Conservation (phyloP, 2,329 filamentous ascomycete genomes). For the Claviceps paspali region DNA sequence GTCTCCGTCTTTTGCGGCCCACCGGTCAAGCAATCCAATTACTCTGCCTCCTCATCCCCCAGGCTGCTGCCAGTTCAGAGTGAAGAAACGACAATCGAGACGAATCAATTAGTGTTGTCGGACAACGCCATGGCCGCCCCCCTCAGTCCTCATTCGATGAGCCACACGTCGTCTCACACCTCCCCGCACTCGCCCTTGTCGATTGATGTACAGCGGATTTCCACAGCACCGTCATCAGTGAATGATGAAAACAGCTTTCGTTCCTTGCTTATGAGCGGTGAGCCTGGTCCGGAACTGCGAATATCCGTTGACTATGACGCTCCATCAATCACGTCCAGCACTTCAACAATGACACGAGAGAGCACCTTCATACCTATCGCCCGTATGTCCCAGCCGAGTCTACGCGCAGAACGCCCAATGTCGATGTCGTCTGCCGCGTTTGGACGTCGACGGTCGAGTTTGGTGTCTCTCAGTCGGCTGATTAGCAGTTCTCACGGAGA, state of each 20-base stretch:
- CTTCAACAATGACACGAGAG: conserved; percentile 61
- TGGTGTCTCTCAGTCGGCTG: conserved; percentile 61
- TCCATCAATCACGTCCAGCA: conserved; percentile 58
- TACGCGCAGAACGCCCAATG: conserved; percentile 42
- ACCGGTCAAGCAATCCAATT: conserved; percentile 20
- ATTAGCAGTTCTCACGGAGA: conserved; percentile 63
- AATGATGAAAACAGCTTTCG: conserved; percentile 57
- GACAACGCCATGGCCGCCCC: conserved; percentile 30
- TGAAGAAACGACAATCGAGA: conserved; percentile 36
- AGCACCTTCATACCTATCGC: conserved; percentile 34
- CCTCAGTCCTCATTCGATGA: conserved; percentile 50
- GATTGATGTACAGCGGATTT: conserved; percentile 57
- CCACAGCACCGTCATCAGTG: conserved; percentile 60
- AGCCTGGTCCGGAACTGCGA: conserved; percentile 56
- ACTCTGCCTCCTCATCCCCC: conserved; percentile 30
- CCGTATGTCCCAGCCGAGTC: conserved; percentile 31
- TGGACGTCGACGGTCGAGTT: conserved; percentile 57
- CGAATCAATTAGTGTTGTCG: conserved; percentile 26
- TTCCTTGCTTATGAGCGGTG: conserved; percentile 56
- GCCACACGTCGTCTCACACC: conserved; percentile 43
- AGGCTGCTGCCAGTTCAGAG: conserved; percentile 24
- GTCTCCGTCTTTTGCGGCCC: conserved; percentile 20
- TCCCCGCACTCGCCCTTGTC: conserved; percentile 56
- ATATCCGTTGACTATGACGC: conserved; percentile 56
- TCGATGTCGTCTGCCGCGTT: conserved; percentile 48